phyloP scores from a whole-genome alignment of 225 moss, liverwort and hornwort species.

The Physcomitrellopsis africana region DNA sequence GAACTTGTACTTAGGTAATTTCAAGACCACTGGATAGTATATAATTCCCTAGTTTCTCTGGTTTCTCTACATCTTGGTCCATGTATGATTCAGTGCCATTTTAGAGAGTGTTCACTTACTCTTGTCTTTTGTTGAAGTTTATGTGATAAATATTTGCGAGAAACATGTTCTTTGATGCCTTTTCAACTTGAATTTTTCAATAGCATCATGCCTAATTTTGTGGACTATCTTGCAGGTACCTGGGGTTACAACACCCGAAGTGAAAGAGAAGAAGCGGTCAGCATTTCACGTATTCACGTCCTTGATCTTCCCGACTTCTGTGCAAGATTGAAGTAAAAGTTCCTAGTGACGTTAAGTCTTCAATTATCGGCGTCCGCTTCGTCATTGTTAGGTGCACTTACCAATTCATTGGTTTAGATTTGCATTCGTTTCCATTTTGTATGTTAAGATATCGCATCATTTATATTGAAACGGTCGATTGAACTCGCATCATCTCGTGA shows the following conservation, averaged over 20 bases:
- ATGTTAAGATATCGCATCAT: not conserved
- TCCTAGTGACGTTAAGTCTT: not conserved
- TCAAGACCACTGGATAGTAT: not conserved
- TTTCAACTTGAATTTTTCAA: not conserved
- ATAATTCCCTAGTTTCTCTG: not conserved
- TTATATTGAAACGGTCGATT: not conserved
- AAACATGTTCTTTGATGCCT: not conserved
- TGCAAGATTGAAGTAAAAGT: constrained; percentile 54
- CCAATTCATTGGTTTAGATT: constrained; percentile 1
- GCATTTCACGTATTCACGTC: constrained; percentile 68
- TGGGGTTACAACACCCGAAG: constrained; percentile 91
- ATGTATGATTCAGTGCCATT: not conserved
- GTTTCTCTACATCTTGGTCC: not conserved
- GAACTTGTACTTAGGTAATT: constrained; percentile 86
- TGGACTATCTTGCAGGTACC: constrained; percentile 55
- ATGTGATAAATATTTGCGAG: not conserved
- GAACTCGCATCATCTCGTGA: no score
- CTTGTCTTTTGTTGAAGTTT: not conserved
- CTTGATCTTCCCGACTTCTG: constrained; percentile 83
- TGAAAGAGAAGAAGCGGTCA: constrained; percentile 70
- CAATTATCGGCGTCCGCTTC: not conserved
- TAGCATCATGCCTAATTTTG: constrained; percentile 1
- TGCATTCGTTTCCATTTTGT: constrained; percentile 1
- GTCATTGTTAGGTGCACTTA: not conserved
- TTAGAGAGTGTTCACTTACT: not conserved